Evolutionary conservation across 192 early-diverging fungal genomes (phyloP).

Genomic region (Dispira parvispora): DNA sequence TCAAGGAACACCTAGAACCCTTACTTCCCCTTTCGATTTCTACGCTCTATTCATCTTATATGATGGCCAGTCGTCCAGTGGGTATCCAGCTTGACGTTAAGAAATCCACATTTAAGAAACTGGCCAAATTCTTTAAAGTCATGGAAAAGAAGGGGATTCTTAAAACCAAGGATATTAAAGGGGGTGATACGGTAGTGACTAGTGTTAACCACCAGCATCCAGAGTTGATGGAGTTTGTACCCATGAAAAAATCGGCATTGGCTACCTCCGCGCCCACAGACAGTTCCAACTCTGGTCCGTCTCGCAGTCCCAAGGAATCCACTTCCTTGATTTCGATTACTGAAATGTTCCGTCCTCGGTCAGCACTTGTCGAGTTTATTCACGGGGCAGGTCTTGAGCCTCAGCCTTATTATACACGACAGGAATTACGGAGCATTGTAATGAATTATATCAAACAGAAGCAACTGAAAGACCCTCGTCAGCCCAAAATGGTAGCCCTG

Average conservation of each 20-base stretch:
- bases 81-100: conserved; percentile 60
- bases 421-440: neutral
- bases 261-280: neutral
- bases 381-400: conserved; percentile 14
- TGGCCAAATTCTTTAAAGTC: conserved; percentile 73
- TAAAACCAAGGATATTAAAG: conserved; percentile 61
- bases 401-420: neutral
- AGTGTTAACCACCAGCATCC: conserved; percentile 44
- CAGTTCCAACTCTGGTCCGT: conserved; percentile 4
- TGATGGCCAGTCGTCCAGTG: conserved; percentile 45
- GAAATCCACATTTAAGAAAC: conserved; percentile 71
- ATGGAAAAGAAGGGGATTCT: conserved; percentile 72
- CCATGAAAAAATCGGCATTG: conserved; percentile 13
- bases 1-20: conserved; percentile 24
- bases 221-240: conserved; percentile 8
- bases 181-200: conserved; percentile 39
- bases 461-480: neutral
- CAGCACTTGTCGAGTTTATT: conserved; percentile 14
- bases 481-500: conserved; percentile 1
- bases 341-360: conserved; percentile 18
- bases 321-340: conserved; percentile 14
- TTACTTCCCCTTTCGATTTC: conserved; percentile 61
- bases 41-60: conserved; percentile 55
- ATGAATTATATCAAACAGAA: neutral
- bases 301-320: conserved; percentile 13